Evolutionary conservation across 1,284 basidiomycete genomes (phyloP), one percentile per base, ranked within the genome.

Genomic region (Vanrija sp.): DNA sequence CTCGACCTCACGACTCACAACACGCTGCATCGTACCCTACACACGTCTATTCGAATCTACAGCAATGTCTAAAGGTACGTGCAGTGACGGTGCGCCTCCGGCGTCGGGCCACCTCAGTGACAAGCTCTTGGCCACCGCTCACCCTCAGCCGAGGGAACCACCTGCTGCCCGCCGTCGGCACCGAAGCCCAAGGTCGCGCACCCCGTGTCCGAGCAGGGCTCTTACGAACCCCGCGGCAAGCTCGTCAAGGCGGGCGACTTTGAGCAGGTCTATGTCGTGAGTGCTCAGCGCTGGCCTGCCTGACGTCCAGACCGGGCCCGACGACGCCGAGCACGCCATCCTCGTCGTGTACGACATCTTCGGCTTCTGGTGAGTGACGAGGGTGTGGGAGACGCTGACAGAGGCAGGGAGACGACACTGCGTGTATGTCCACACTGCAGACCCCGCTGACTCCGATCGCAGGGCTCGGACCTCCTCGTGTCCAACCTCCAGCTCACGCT

Each of bases 261-360:
- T 42, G 65, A 69, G 15, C 53, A 68, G 47, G 70, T 72, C 49
- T 72, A 72, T 44, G 61, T 68, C 39, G 67, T 69, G 43, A 23
- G 65, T 59, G 3, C 5, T 3, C 6, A 25, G 25, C 16, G 10
- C 24, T 15, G n/a, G 31, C 7, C 25, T 6, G 4, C 2, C 47
- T 58, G 42, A 55, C 43, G 14, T n/a, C 8, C 20, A 69, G 67
- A 66, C 66, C 22, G 71, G 71, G 4, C 62, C 66, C 2, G 64
- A 67, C 4, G 50, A 62, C 18, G 65, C 67, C 14, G 64, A 68
- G 20, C 64, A 68, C 45, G 71, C 71, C 3, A 49, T 69, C 12
- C 65, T 73, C 1, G 67, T 69, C 27, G 58, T 70, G 24, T 73
- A 75, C 56, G 73, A 74, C 54, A 65, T 73, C 54, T 73, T 73